Base-by-base conservation (phyloP, 306 rosid species). In the Vigna nakashimae region DNA sequence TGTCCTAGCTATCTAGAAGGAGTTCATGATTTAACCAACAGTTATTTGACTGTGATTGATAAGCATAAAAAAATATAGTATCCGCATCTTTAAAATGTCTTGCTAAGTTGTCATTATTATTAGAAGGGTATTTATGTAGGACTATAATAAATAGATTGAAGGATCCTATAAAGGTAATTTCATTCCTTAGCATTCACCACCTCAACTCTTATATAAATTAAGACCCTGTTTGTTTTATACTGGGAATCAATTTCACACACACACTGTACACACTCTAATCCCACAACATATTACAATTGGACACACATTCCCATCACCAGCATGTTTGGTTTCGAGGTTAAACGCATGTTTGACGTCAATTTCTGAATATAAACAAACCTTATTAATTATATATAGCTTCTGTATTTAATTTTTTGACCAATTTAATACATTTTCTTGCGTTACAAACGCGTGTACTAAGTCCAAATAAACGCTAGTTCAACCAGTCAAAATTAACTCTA, bases 151-250 rank as follows among this genome's bases (percentile, higher is more conserved):
- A 20, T 14, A 18, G 14, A 58, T 9, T 24, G 38, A 26, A 26
- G 40, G 85, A 53, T 26, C 14, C 0, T 14, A 52, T n/a, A n/a
- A 1, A 28, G 9, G 82, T 86, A 73, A 77, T 22, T 80, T 69
- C 26, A 9, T 1, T 9, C 6, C 2, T 20, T 28, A 45, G 76
- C 70, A 69, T 62, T 32, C 42, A 14, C 38, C 17, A 22, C 34
- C 32, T 24, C 16, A 11, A 11, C 28, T 4, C 14, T n/a, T 28
- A 13, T 13, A 0, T 58, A 59, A 59, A 59, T 6, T 59, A 59
- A 13, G 66, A 28, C 7, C 5, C 66, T 5, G 2, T 59, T 59
- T 28, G 42, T 28, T 59, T 59, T 30, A 14, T 14, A 14, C 22
- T 15, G 5, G 22, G 11, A 60, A 30, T 60, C 67, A 60, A 14